phyloP scores from a whole-genome alignment of 2,329 filamentous ascomycete species.

The Colletotrichum brevisporum region DNA sequence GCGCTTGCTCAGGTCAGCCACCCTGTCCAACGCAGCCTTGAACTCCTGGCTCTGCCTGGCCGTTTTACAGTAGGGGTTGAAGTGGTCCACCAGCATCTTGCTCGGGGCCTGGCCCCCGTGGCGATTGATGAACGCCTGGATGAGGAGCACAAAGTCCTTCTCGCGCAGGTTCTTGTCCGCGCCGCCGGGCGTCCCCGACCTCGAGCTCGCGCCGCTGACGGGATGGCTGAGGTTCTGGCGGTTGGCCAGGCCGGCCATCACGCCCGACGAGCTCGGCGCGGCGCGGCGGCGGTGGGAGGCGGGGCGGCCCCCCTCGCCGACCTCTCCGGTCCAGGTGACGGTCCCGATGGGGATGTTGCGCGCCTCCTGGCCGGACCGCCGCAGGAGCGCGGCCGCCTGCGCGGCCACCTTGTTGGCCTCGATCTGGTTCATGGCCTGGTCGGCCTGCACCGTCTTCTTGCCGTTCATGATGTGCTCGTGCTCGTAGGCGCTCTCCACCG shows the following conservation, averaged over 20 bases:
- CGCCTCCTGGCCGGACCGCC: conserved; percentile 80
- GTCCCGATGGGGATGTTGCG: conserved; percentile 82
- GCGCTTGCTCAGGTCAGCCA: conserved; percentile 78
- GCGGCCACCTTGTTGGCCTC: conserved; percentile 87
- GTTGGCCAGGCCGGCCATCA: conserved; percentile 70
- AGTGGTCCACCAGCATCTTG: conserved; percentile 91
- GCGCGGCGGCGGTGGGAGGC: conserved; percentile 65
- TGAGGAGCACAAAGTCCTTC: conserved; percentile 78
- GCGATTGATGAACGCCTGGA: conserved; percentile 82
- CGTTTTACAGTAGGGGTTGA: conserved; percentile 83
- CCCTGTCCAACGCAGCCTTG: conserved; percentile 81
- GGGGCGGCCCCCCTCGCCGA: conserved; percentile 82
- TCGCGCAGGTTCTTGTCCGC: conserved; percentile 59
- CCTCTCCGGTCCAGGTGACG: conserved; percentile 93
- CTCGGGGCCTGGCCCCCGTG: conserved; percentile 86
- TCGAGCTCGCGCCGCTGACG: conserved; percentile 52
- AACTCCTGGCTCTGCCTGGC: conserved; percentile 81
- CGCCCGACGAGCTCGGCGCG: conserved; percentile 66
- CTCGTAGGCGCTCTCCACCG: conserved; percentile 91
- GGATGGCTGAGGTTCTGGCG: conserved; percentile 63
- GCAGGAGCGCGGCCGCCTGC: conserved; percentile 82
- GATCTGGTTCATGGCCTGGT: conserved; percentile 82
- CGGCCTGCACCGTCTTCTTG: conserved; percentile 78
- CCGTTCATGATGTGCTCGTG: conserved; percentile 93
- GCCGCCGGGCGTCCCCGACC: conserved; percentile 58